Conservation (phyloP, 75 land plant species). For the Selaginella moellendorffii region DNA sequence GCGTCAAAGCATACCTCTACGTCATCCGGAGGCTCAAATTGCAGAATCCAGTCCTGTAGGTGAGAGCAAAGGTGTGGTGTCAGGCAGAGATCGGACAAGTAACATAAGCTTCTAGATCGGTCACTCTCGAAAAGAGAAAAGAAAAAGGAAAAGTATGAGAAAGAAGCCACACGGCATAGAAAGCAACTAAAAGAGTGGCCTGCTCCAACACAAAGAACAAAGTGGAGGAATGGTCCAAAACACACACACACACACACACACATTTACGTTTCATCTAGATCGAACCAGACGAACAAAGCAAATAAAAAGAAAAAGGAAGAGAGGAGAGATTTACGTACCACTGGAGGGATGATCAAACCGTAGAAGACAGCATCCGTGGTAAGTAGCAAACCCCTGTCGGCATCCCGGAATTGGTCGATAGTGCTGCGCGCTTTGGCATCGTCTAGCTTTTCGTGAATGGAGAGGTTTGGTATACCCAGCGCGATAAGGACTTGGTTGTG, state of each 20-base stretch:
- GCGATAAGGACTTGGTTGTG: conserved; percentile 51
- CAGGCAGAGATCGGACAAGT: background rate
- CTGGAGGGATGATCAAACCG: conserved; percentile 89
- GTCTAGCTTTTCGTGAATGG: conserved; percentile 89
- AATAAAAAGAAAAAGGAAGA: background rate
- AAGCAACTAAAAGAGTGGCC: too few species aligned
- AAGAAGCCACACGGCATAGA: too few species aligned
- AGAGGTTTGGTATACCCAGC: conserved; percentile 63
- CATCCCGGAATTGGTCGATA: conserved; percentile 75
- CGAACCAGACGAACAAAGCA: background rate
- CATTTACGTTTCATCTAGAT: background rate
- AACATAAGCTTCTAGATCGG: too few species aligned
- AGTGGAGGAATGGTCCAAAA: background rate
- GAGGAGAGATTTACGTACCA: too few species aligned
- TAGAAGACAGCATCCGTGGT: conserved; percentile 93
- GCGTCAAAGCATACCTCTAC: conserved; percentile 41
- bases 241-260: background rate
- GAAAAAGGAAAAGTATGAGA: too few species aligned
- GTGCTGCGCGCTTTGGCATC: conserved; percentile 78
- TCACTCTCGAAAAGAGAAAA: too few species aligned
- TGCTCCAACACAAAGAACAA: too few species aligned
- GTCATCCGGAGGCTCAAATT: conserved; percentile 93
- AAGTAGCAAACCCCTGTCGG: conserved; percentile 63
- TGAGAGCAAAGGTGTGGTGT: background rate
- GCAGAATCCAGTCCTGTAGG: conserved; percentile 90